Percentiles rank a stretch among this genome's conserved stretches.
Evolutionary conservation across 2,329 filamentous ascomycete species (phyloP).

Genomic region (Clonostachys rosea): DNA sequence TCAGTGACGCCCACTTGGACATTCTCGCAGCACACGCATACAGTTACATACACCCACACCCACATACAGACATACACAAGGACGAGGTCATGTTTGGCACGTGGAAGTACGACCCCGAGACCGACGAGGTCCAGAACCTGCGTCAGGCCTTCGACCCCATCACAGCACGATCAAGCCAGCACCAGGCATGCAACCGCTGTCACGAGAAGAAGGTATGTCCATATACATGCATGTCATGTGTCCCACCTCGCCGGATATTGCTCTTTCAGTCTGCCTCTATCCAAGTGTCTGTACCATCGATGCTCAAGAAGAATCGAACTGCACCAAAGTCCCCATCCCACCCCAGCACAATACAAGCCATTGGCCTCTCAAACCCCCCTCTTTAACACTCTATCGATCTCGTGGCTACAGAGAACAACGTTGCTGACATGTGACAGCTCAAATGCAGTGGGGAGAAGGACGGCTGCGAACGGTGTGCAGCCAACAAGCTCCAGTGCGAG

Average conservation of each 20-base stretch:
- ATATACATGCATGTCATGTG: no score
- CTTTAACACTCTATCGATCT: no score
- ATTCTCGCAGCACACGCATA: neutral
- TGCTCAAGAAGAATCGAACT: no score
- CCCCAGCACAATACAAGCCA: no score
- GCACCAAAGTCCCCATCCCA: no score
- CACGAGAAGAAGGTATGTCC: constrained; percentile 29
- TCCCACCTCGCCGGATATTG: no score
- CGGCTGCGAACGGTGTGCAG: constrained; percentile 26
- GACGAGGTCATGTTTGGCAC: constrained; percentile 25
- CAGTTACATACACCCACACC: neutral
- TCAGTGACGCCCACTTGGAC: no score
- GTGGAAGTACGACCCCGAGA: constrained; percentile 31
- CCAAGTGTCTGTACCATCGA: no score
- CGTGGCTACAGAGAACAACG: neutral
- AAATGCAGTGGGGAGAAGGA: constrained; percentile 30
- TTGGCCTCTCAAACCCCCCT: no score
- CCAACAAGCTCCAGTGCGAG: constrained; percentile 21
- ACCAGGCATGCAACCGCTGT: constrained; percentile 30
- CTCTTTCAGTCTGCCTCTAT: no score
- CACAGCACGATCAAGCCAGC: constrained; percentile 28
- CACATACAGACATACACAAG: neutral
- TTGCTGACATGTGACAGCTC: constrained; percentile 15
- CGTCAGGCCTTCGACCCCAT: constrained; percentile 27
- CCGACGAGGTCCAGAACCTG: constrained; percentile 27